Conservation (phyloP, 2,329 filamentous ascomycete species). For the Capronia americana region DNA sequence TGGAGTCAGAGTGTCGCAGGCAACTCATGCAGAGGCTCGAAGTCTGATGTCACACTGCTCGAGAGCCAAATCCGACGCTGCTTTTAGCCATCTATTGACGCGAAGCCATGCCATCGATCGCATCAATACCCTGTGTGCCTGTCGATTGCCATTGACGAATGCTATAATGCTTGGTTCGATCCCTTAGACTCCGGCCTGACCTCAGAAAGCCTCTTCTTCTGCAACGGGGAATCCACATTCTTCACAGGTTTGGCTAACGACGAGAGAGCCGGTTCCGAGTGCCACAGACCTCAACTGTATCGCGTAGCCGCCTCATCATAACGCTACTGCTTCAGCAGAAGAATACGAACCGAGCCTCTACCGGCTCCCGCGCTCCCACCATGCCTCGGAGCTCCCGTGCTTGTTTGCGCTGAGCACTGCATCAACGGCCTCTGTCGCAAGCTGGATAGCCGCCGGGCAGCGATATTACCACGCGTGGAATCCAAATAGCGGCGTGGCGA, state of each 20-base stretch:
- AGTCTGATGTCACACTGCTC: slow-evolving; percentile 5
- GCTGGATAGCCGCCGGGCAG: background rate
- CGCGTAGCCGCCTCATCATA: background rate
- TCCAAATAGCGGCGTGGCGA: background rate
- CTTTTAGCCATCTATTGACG: background rate
- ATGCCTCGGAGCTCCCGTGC: background rate
- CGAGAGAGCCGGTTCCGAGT: background rate
- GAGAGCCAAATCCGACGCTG: background rate
- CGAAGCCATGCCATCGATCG: background rate
- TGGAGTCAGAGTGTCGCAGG: slow-evolving; percentile 1
- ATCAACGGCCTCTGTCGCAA: background rate
- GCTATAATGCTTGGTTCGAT: background rate
- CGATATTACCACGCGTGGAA: background rate
- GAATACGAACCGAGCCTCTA: background rate
- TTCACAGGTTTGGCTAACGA: background rate
- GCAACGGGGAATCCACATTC: background rate
- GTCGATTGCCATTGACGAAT: background rate
- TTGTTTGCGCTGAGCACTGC: background rate
- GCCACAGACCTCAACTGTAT: background rate
- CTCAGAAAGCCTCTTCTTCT: background rate
- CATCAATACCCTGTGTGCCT: too few relatives aligned
- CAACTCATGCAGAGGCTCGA: background rate
- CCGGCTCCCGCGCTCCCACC: background rate
- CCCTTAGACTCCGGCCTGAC: background rate
- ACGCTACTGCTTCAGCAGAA: background rate